Evolutionary conservation across 768 basidiomycete species (phyloP), one percentile per base, ranked within the genome.

Genomic region (Leccinum disarticulatum): DNA sequence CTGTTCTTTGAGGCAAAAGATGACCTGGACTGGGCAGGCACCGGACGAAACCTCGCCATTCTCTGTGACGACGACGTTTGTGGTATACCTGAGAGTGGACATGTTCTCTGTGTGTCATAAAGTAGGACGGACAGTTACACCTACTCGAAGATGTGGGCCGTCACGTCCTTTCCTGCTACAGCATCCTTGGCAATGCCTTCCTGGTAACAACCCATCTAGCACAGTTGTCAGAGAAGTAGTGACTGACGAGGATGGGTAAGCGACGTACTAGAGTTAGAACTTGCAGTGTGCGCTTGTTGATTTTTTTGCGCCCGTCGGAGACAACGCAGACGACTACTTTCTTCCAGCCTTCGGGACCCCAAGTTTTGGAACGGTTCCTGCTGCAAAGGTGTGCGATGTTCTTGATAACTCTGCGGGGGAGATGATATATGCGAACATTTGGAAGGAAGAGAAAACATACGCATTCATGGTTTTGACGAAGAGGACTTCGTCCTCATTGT

Each of bases 1-100:
- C 77, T 93, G 91, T 73, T 95, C 93, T 75, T 95, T 95, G 68
- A 95, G 77, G 69, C 93, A 94, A 78, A 95, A 95, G 50, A 98
- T 78, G 65, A 92, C 81, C 74, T 95, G 95, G 59, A 93, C 85
- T 1, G 94, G 87, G 67, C 90, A 91, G 1, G 82, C 75, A n/a
- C 87, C 83, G 54, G 81, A 79, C 0, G 87, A 85, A 13, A 94
- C 88, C 72, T 95, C 93, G 27, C 93, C 93, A 1, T 79, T 80
- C 11, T 90, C 88, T 6, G 88, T 86, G 49, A 91, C 91, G 52
- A 93, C 76, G 38, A 91, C 90, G 58, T 81, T 87, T 25, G 90
- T 84, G 6, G 92, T 93, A 68, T 90, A 92, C 68, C 88, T 87
- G 62, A 48, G 59, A 54, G 48, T 33, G 56, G 33, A 66, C 27